Evolutionary conservation across 805 yeast species (phyloP), one percentile per base, ranked within the genome.

Genomic region (Candida qinlingensis): DNA sequence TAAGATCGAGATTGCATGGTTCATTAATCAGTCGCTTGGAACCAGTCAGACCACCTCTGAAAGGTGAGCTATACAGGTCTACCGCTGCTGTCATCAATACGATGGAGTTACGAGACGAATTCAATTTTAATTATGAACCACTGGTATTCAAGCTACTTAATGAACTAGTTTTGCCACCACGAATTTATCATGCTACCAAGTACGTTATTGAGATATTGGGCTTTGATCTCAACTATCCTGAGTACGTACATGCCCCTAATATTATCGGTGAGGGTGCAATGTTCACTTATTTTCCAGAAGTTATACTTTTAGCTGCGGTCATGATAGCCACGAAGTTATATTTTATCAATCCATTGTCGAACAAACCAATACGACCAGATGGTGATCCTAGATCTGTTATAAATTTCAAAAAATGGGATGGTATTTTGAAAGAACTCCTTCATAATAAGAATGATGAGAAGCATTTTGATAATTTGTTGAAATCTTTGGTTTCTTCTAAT

Each of bases 141-240:
- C 54, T 76, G 6, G 41, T 79, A 4, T 65, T 77, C 46, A 68
- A 69, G 48, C 49, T 72, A 1, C 63, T 74, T 4, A 61, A 70
- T 4, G 75, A 76, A 39, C 54, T 76, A 39, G 59, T 76, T 12
- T 54, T 82, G 6, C 79, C 90, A 1, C 70, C 81, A 3, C 76
- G 76, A 37, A 56, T 83, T 3, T 74, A 75, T 28, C 47, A 60
- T 0, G 62, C 72, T 30, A 67, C 71, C 9, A 56, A 59, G 26
- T 62, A 61, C 6, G 43, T 65, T 3, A 50, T 74, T 5, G 44
- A 62, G 39, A 6, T 37, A 38, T 41, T 63, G 1, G 49, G 55
- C 4, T 45, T 45, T 41, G 48, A 37, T 9, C 44, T 29, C 41
- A 44, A 11, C 4, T 36, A 37, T 13, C 39, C 48, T n/a, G 7